Base-by-base conservation (phyloP, 805 yeast genomes). In the Kurtzmaniella cleridarum region DNA sequence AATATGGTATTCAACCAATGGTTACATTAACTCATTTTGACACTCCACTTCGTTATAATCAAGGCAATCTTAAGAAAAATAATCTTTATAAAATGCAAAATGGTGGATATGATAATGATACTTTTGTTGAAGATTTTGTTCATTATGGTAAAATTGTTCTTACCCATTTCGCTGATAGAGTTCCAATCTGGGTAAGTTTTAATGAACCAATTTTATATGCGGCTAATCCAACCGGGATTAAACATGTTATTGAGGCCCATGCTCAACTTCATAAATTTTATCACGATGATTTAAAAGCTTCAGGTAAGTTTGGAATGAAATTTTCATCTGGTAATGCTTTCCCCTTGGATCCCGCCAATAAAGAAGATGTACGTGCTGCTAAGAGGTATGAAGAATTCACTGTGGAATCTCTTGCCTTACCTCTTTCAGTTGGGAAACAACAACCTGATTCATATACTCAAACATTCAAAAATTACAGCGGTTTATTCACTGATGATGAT, bases 1-100 rank as follows among this genome's bases (percentile, higher is more conserved):
- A 46, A 27, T 46, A 49, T 31, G 54, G 54, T 9, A 40, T 50
- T 14, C 39, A 38, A 10, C 68, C 66, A 10, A 47, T 62, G 15
- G 56, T 53, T 17, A 61, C 68, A 1, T 51, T 62, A 38, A 54
- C 52, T 32, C 68, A 62, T 43, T 62, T 60, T 49, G 68, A 62
- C 43, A 38, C 59, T 7, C 68, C 68, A 2, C 34, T 41, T 18
- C 35, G 34, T 12, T 43, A 45, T 26, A 35, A 33, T 31, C 40
- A 20, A n/a, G 41, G 42, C 5, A 35, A 31, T n/a, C 15, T 33
- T n/a, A 15, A 5, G 41, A n/a, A 5, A 29, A 32, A 24, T 28
- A 31, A 27, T 28, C 49, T 49, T 12, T 52, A 55, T 37, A 33
- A 38, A 8, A 5, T 20, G 7, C 27, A 38, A 34, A 46, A 57